Conservation (phyloP, 2,329 filamentous ascomycete genomes). For the Dactylellina leptospora region DNA sequence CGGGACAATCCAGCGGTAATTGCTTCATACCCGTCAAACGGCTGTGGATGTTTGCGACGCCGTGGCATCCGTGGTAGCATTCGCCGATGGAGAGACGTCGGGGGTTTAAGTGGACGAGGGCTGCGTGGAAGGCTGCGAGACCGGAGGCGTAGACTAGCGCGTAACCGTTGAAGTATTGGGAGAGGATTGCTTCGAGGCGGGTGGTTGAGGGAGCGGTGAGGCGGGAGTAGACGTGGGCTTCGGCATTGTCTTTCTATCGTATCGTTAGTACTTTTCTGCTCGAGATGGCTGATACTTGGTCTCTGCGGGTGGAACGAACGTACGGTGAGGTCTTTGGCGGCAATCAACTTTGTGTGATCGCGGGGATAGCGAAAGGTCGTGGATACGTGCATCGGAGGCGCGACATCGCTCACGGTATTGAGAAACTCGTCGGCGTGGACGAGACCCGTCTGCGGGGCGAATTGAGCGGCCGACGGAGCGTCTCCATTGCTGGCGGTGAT, state of each 20-base stretch:
- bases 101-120: constrained; percentile 85
- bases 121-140: constrained; percentile 85
- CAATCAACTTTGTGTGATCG: constrained; percentile 73
- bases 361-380: constrained; percentile 86
- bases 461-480: neutral
- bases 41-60: constrained; percentile 76
- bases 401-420: constrained; percentile 73
- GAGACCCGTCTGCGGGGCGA: constrained; percentile 20
- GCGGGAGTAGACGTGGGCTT: constrained; percentile 85
- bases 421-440: constrained; percentile 79
- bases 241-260: constrained; percentile 56
- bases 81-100: constrained; percentile 80
- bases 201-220: constrained; percentile 79
- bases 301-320: neutral
- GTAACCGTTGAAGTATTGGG: constrained; percentile 74
- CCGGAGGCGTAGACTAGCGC: constrained; percentile 83
- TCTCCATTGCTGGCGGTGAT: neutral
- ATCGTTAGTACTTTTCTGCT: neutral
- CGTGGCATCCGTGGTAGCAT: constrained; percentile 94
- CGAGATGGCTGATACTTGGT: neutral
- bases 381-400: constrained; percentile 87
- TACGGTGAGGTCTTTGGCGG: constrained; percentile 57
- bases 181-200: constrained; percentile 84
- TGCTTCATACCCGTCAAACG: constrained; percentile 79
- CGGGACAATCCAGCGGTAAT: constrained; percentile 74